Percentiles rank a stretch among this genome's conserved stretches.
Conservation (phyloP, 768 basidiomycete genomes). For the Thelephora aurantiotincta region DNA sequence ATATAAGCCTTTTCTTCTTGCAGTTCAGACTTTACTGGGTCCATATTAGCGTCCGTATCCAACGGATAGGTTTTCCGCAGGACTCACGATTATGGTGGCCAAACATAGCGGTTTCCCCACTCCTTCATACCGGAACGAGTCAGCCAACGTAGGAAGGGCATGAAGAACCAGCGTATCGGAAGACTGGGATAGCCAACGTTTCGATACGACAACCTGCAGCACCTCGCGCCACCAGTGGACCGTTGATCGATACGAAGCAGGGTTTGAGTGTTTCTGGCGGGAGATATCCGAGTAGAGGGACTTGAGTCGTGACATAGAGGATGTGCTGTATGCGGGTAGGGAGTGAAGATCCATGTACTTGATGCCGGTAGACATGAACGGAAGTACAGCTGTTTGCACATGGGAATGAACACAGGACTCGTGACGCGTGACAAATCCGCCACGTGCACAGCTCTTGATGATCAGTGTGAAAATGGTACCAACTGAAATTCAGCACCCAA, state of each 20-base stretch:
- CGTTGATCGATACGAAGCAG: constrained; percentile 66
- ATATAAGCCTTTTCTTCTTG: constrained; percentile 18
- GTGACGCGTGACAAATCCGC: neutral
- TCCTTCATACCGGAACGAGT: constrained; percentile 47
- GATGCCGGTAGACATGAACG: constrained; percentile 6
- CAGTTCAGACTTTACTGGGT: constrained; percentile 61
- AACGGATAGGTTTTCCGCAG: neutral
- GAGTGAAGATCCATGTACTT: constrained; percentile 12
- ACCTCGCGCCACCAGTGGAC: constrained; percentile 79
- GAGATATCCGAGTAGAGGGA: constrained; percentile 84
- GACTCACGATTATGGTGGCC: constrained; percentile 60
- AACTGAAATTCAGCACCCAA: too few relatives aligned
- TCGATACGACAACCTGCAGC: constrained; percentile 43
- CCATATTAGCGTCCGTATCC: constrained; percentile 13
- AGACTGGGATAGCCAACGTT: constrained; percentile 33
- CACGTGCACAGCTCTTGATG: neutral
- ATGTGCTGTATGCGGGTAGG: constrained; percentile 31
- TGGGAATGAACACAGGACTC: neutral
- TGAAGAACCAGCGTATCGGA: constrained; percentile 45
- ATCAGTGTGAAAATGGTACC: neutral
- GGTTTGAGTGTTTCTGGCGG: constrained; percentile 72
- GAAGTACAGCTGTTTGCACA: constrained; percentile 9
- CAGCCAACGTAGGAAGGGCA: constrained; percentile 35
- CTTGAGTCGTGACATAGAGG: constrained; percentile 43
- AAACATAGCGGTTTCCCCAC: constrained; percentile 67